Evolutionary conservation across 495 filamentous ascomycete genomes (phyloP), one percentile per base, ranked within the genome.

Genomic region (Penicillium waksmanii): DNA sequence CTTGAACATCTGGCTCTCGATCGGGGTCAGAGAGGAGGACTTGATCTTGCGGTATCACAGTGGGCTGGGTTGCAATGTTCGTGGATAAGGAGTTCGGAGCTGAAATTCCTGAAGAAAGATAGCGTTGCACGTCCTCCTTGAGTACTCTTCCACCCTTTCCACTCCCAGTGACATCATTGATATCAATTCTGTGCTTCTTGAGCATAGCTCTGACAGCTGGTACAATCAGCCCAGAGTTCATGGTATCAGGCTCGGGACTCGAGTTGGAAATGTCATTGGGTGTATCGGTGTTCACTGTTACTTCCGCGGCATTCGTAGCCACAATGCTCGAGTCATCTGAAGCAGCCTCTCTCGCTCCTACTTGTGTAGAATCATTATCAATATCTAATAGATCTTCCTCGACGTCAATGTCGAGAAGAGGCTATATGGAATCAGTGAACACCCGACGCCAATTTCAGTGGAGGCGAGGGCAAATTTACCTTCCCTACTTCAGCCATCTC

Each of bases 371-470:
- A 19, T 13, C 5, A 1, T 18, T 3, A 10, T 19, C n/a, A 18
- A 13, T 1, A 17, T 44, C n/a, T 5, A 7, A 44, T 44, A 19
- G 17, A 18, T 3, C 15, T 12, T 44, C 42, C 19, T 44, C 42
- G 6, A 44, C n/a, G 10, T 44, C 42, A n/a, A 44, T 44, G 17
- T 44, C 42, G 42, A 44, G 42, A 12, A 44, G 42, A 44, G 42
- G 42, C 42, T 44, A 44, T 18, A 18, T n/a, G 2, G 13, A 12
- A 19, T 44, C 42, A 44, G 42, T 18, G 17, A 44, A 44, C 1
- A 18, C 15, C 1, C 5, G n/a, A n/a, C 5, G 17, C n/a, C 4
- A 13, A 44, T 3, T 44, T 44, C n/a, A 1, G 42, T 23, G 23
- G 23, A 3, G 23, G 4, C 23, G 2, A 3, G 23, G 23, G 3